Evolutionary conservation across 2,329 filamentous ascomycete genomes (phyloP).

Genomic region (Parastagonospora avenae): DNA sequence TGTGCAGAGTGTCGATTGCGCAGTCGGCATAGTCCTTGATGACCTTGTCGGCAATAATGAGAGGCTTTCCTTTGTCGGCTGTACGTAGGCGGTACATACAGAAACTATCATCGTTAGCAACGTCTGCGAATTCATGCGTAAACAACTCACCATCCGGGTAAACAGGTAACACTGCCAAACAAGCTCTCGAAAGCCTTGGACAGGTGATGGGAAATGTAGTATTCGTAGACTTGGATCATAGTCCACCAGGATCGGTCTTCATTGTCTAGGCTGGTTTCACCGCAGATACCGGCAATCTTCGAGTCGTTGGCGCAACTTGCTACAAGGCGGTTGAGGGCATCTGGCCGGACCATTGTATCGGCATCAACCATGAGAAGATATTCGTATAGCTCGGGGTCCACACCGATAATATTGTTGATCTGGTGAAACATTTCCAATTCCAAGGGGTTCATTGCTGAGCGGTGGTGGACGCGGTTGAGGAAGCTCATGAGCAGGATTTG

Average conservation of each 20-base stretch:
- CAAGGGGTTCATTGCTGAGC: conserved; percentile 90
- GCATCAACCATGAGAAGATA: conserved; percentile 98
- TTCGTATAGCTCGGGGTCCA: conserved; percentile 96
- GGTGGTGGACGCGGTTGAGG: conserved; percentile 95
- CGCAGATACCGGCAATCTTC: conserved; percentile 96
- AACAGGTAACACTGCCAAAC: conserved; percentile 97
- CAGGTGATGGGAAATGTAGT: conserved; percentile 97
- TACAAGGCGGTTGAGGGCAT: conserved; percentile 89
- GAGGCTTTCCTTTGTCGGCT: conserved; percentile 88
- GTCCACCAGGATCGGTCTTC: conserved; percentile 97
- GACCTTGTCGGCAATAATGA: conserved; percentile 89
- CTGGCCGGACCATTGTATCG: conserved; percentile 91
- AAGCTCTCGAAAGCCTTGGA: conserved; percentile 97
- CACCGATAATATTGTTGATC: conserved; percentile 98
- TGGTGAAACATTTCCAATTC: conserved; percentile 99
- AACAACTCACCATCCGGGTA: conserved; percentile 89
- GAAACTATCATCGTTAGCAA: conserved; percentile 68
- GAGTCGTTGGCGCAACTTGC: conserved; percentile 91
- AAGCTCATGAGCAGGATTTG: conserved; percentile 97
- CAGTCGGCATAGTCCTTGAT: conserved; percentile 89
- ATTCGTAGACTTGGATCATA: conserved; percentile 99
- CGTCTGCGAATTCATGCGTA: background rate
- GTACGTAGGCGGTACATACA: conserved; percentile 97
- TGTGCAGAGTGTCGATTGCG: conserved; percentile 90
- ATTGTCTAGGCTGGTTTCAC: conserved; percentile 94